Conservation (phyloP, 176 grass and related monocot species). For the Stipa capillata region DNA sequence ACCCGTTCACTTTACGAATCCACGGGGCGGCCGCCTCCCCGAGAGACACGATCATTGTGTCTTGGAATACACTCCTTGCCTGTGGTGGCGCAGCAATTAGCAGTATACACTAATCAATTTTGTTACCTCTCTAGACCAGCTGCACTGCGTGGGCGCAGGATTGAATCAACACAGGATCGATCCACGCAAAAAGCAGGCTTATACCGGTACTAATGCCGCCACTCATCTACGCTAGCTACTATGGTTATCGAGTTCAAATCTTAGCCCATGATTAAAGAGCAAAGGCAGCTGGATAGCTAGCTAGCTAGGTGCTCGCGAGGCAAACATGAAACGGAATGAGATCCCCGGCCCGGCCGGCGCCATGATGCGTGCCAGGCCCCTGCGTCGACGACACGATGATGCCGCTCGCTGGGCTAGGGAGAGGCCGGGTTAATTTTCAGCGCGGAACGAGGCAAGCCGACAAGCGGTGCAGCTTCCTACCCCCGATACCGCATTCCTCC, state of each 20-base stretch:
- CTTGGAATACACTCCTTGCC: slow-evolving; percentile 92
- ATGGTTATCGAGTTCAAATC: slow-evolving; percentile 48
- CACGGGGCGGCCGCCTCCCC: slow-evolving; percentile 89
- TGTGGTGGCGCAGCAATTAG: background rate
- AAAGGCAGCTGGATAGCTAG: background rate
- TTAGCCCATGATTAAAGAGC: slow-evolving; percentile 42
- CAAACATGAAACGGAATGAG: slow-evolving; percentile 16
- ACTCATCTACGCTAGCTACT: slow-evolving; percentile 17
- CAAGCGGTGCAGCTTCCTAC: slow-evolving; percentile 32
- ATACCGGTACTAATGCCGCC: no score
- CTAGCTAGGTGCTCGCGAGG: background rate
- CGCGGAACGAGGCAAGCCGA: slow-evolving; percentile 35
- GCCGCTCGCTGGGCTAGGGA: no score
- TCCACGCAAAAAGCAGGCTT: slow-evolving; percentile 16
- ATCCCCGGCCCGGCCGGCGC: slow-evolving; percentile 26
- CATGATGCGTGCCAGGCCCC: slow-evolving; percentile 31
- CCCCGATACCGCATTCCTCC: slow-evolving; percentile 10
- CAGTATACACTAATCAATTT: background rate
- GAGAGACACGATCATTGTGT: slow-evolving; percentile 91
- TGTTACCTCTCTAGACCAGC: background rate
- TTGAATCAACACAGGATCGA: slow-evolving; percentile 19
- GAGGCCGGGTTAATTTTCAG: no score
- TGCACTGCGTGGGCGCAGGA: slow-evolving; percentile 37
- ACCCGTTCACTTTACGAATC: slow-evolving; percentile 53
- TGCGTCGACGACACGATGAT: slow-evolving; percentile 52